Conservation (phyloP, 2,329 filamentous ascomycete genomes). For the Plectosphaerella plurivora region DNA sequence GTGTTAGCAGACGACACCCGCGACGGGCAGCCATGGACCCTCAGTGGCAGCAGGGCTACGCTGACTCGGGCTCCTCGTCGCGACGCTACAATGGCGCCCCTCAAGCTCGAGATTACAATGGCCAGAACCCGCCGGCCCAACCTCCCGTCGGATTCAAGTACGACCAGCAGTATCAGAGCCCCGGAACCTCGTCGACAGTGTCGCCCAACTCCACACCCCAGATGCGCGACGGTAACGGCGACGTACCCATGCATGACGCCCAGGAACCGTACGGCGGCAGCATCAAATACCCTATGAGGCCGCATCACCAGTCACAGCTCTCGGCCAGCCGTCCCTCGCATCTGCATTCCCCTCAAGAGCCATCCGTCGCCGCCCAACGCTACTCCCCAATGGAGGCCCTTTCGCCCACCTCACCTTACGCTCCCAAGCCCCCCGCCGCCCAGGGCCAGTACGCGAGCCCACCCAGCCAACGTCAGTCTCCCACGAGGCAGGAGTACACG, state of each 20-base stretch:
- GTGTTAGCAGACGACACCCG: too few relatives aligned
- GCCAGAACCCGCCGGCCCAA: slow-evolving; percentile 27
- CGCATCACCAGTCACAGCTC: slow-evolving; percentile 71
- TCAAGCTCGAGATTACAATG: slow-evolving; percentile 44
- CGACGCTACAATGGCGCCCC: slow-evolving; percentile 56
- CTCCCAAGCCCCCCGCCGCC: slow-evolving; percentile 50
- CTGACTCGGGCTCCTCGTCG: slow-evolving; percentile 58
- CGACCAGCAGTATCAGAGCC: slow-evolving; percentile 55
- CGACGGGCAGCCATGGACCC: slow-evolving; percentile 38
- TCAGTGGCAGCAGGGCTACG: slow-evolving; percentile 56
- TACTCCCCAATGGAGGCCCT: slow-evolving; percentile 95
- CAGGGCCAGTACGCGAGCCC: slow-evolving; percentile 48
- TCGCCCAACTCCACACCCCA: slow-evolving; percentile 56
- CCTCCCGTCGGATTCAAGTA: slow-evolving; percentile 61
- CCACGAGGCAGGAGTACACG: slow-evolving; percentile 64
- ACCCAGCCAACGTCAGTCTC: slow-evolving; percentile 67
- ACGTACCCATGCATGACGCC: slow-evolving; percentile 82
- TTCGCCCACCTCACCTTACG: slow-evolving; percentile 76
- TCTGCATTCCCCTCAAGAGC: slow-evolving; percentile 70
- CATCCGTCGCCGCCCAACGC: slow-evolving; percentile 79
- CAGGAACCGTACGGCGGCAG: slow-evolving; percentile 71
- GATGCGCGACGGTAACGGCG: slow-evolving; percentile 67
- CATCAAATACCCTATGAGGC: slow-evolving; percentile 80
- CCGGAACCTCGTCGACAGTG: slow-evolving; percentile 41
- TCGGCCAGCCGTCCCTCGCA: slow-evolving; percentile 48